Evolutionary conservation across 192 early-diverging fungal genomes (phyloP).

Genomic region (Umbelopsis sp.): DNA sequence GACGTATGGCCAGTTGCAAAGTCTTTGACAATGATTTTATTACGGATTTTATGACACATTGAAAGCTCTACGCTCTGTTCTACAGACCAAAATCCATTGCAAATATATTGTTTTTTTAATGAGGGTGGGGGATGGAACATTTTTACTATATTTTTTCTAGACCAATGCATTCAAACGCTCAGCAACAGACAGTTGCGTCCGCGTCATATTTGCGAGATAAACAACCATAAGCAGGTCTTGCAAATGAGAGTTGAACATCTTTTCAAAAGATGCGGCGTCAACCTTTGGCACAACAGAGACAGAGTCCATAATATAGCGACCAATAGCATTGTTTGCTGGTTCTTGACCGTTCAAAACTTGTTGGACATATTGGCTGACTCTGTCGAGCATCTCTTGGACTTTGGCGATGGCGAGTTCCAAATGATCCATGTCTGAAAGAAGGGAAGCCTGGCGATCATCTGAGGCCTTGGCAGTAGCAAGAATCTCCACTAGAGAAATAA

Average conservation of each 20-base stretch:
- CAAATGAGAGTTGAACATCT: slow-evolving; percentile 92
- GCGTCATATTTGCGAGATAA: slow-evolving; percentile 93
- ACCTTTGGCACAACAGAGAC: slow-evolving; percentile 88
- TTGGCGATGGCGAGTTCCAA: slow-evolving; percentile 78
- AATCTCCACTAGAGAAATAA: slow-evolving; percentile 59
- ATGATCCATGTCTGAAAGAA: slow-evolving; percentile 91
- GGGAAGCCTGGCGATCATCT: slow-evolving; percentile 51
- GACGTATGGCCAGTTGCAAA: no score
- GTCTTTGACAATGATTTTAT: slow-evolving; percentile 1
- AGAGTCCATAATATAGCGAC: slow-evolving; percentile 93
- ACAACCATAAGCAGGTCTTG: slow-evolving; percentile 97
- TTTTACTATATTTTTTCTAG: slow-evolving; percentile 23
- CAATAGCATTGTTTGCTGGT: slow-evolving; percentile 75
- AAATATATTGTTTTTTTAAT: no score
- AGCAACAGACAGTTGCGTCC: slow-evolving; percentile 93
- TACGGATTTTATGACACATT: slow-evolving; percentile 10
- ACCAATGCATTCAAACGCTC: slow-evolving; percentile 84
- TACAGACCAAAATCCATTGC: slow-evolving; percentile 12
- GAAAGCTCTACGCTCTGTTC: slow-evolving; percentile 19
- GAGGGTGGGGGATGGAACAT: no score
- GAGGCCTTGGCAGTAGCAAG: slow-evolving; percentile 64
- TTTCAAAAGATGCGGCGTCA: slow-evolving; percentile 82
- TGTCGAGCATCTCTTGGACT: slow-evolving; percentile 84
- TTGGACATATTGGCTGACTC: slow-evolving; percentile 81
- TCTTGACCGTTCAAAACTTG: slow-evolving; percentile 58